Percentiles rank a stretch among this genome's conserved stretches.
phyloP scores from a whole-genome alignment of 2,329 filamentous ascomycete species.

The Aureobasidium melanogenum region DNA sequence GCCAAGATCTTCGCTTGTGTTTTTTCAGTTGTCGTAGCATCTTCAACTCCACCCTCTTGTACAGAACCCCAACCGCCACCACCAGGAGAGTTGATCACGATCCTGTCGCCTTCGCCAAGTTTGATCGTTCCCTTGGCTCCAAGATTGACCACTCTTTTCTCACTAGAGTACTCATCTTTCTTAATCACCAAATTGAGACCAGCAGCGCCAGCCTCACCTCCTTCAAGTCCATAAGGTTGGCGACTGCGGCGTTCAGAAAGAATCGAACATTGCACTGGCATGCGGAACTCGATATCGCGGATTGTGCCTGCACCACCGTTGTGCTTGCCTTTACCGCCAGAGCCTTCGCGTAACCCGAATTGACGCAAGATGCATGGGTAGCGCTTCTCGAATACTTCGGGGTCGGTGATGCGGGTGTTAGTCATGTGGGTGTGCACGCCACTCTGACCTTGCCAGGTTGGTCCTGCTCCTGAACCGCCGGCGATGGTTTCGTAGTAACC shows the following conservation, averaged over 20 bases:
- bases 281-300: constrained; percentile 66
- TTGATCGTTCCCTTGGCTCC: constrained; percentile 9
- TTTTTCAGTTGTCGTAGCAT: background rate
- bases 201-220: constrained; percentile 64
- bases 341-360: constrained; percentile 53
- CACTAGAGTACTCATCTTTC: constrained; percentile 12
- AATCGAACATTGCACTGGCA: constrained; percentile 66
- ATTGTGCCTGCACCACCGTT: constrained; percentile 61
- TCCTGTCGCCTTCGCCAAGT: constrained; percentile 2
- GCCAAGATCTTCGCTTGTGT: background rate
- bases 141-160: constrained; percentile 6
- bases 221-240: constrained; percentile 67
- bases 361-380: constrained; percentile 61
- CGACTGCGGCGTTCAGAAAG: constrained; percentile 64
- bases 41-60: background rate
- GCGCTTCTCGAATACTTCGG: constrained; percentile 63
- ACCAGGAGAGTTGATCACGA: constrained; percentile 10
- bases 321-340: constrained; percentile 53
- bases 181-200: constrained; percentile 74
- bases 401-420: constrained; percentile 69
- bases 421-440: constrained; percentile 73
- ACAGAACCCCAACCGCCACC: constrained; percentile 6
- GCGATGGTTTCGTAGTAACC: constrained; percentile 77
- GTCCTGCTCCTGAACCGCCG: constrained; percentile 61
- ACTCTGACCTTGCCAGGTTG: constrained; percentile 59